A percentile compares a stretch with the other conserved stretches of the same genome.
Conservation (phyloP, 768 basidiomycete species). For the Podaxis rugospora region DNA sequence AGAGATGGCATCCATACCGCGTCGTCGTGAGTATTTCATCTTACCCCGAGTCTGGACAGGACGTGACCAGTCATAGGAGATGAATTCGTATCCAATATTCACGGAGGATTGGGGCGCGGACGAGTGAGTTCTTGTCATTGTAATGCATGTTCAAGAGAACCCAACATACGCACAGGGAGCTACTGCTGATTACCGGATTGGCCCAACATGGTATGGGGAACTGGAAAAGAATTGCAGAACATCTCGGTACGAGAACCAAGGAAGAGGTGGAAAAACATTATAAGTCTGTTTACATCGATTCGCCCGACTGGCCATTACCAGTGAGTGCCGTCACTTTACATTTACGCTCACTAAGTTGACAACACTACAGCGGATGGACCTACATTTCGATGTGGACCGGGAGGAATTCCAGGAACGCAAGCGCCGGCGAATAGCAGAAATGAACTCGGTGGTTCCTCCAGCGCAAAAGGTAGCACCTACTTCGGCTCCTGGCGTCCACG, state of each 20-base stretch:
- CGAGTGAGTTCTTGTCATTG: slow-evolving; percentile 54
- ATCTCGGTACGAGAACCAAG: slow-evolving; percentile 89
- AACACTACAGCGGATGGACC: slow-evolving; percentile 44
- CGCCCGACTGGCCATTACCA: slow-evolving; percentile 75
- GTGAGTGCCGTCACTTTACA: slow-evolving; percentile 38
- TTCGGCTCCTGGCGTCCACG: slow-evolving; percentile 88
- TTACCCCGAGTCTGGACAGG: slow-evolving; percentile 5
- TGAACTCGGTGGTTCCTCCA: slow-evolving; percentile 55
- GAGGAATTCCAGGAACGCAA: slow-evolving; percentile 87
- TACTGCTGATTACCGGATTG: slow-evolving; percentile 85
- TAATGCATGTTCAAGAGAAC: background rate
- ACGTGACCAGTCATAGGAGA: slow-evolving; percentile 52
- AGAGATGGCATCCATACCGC: slow-evolving; percentile 83
- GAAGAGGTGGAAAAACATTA: slow-evolving; percentile 95
- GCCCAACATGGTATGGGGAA: slow-evolving; percentile 88
- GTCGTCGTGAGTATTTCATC: slow-evolving; percentile 62
- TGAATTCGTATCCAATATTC: slow-evolving; percentile 96
- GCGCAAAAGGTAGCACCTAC: slow-evolving; percentile 75
- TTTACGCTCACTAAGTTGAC: slow-evolving; percentile 7
- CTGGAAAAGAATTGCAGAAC: slow-evolving; percentile 94
- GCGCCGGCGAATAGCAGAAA: slow-evolving; percentile 78
- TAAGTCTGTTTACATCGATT: slow-evolving; percentile 72
- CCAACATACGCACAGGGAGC: slow-evolving; percentile 52
- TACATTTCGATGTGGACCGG: slow-evolving; percentile 65
- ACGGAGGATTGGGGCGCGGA: slow-evolving; percentile 96